These are phyloP conservation scores for Rosa lucieae DNA, from an alignment of 306 rosid species.

Conservation along the genomic window DNA sequence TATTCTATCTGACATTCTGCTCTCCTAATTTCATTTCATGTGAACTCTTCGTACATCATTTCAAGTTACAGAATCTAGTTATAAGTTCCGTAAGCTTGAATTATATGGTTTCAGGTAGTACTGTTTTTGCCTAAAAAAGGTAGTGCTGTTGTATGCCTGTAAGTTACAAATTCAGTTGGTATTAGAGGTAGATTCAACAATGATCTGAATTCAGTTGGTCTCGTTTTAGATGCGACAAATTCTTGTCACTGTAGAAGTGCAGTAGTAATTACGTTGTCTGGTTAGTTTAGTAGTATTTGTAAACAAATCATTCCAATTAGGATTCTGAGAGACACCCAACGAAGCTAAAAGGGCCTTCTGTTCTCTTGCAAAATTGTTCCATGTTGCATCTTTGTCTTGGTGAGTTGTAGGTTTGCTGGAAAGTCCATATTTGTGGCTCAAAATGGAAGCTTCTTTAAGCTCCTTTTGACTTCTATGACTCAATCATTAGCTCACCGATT, in stretches of 20 bases:
- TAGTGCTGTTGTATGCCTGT: not conserved
- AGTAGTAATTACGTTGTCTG: not conserved
- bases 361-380: not conserved
- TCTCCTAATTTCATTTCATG: not conserved
- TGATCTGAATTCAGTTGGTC: not conserved
- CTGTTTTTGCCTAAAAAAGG: not conserved
- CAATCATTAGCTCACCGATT: conserved; percentile 12
- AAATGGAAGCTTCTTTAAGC: not conserved
- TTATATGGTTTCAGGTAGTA: not conserved
- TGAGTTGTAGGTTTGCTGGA: not conserved
- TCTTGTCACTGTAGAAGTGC: not conserved
- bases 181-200: too few relatives aligned
- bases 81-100: too few relatives aligned
- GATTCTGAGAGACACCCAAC: not conserved
- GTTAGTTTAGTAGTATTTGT: not conserved
- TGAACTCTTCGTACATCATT: not conserved
- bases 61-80: not conserved
- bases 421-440: not conserved
- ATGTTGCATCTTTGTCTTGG: not conserved
- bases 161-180: too few relatives aligned
- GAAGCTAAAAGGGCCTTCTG: not conserved
- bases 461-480: not conserved
- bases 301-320: not conserved
- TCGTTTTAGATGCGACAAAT: not conserved
- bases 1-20: not conserved